phyloP scores from a whole-genome alignment of 768 basidiomycete species.

The Kwoniella sp. region DNA sequence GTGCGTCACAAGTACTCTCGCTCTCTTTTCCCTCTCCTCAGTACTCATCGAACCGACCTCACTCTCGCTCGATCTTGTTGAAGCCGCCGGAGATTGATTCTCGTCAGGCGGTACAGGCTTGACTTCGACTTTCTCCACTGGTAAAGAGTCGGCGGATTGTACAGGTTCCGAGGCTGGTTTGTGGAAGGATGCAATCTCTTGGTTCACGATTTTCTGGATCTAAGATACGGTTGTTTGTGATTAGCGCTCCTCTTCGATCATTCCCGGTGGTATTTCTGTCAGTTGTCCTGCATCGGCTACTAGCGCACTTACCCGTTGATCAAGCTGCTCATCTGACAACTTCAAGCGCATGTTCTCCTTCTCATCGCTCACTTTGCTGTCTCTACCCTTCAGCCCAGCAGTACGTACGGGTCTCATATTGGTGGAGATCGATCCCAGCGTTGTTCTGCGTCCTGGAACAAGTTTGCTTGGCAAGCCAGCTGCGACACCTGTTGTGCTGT shows the following conservation, averaged over 20 bases:
- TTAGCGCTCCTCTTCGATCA: too few species aligned
- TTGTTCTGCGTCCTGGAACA: neutral
- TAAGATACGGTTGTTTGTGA: too few species aligned
- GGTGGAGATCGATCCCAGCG: neutral
- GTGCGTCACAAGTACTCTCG: constrained; percentile 78
- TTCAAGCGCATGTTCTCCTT: neutral
- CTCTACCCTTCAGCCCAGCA: neutral
- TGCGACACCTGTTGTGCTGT: neutral
- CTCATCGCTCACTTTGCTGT: neutral
- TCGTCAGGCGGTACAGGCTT: too few species aligned
- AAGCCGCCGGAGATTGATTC: neutral
- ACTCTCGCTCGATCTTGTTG: neutral
- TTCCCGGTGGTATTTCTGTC: too few species aligned
- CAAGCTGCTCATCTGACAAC: constrained; percentile 8
- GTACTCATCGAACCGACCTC: constrained; percentile 29
- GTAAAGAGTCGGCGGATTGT: too few species aligned
- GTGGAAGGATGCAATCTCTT: neutral
- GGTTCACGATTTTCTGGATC: constrained; percentile 15
- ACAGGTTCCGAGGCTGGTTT: neutral
- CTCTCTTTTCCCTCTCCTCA: constrained; percentile 76
- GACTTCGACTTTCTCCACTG: neutral
- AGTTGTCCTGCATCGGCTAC: too few species aligned
- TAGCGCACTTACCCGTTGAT: constrained; percentile 10
- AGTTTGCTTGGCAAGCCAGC: neutral
- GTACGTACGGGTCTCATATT: neutral